Base-by-base conservation (phyloP, 2,329 filamentous ascomycete genomes). In the Fusarium domesticum region DNA sequence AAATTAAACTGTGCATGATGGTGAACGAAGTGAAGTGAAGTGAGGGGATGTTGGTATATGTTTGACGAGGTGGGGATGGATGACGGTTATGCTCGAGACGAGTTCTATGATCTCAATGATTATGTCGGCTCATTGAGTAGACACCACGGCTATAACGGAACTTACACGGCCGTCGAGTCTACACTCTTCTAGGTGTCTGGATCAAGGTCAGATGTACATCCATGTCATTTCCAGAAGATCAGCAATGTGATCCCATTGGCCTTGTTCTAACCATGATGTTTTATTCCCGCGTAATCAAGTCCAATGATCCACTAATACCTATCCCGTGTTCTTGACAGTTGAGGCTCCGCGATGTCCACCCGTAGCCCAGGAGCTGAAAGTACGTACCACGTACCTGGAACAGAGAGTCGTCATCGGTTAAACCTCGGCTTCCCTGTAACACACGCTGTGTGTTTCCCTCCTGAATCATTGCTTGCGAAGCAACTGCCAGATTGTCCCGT, bases 401-500 rank as follows among this genome's bases (percentile, higher is more conserved):
- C n/a, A n/a, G n/a, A n/a, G n/a, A 32, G 34, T 17, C 30, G 39
- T 42, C 12, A 43, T 40, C 58, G 58, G 58, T 41, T 50, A 61
- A 61, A 54, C 43, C 8, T 46, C 58, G 58, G 58, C n/a, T n/a
- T n/a, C 18, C 18, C 47, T 35, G 16, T 35, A 35, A 23, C 40
- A 56, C 50, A 59, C 50, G 51, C 43, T 45, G 48, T 48, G 51
- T 50, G 51, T 28, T 12, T 28, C 23, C 23, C 55, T 60, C 57
- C 57, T 60, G 47, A 57, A 58, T 64, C 59, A 60, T 4, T 28
- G 14, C 5, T 10, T 11, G 23, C 60, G 62, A 65, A n/a, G n/a
- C 63, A 66, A 56, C 62, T 57, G 56, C 60, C 50, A 53, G 56
- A 50, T 57, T 58, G 56, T 59, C 57, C 57, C 54, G 57, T 54